These are phyloP conservation scores for Cladosporium sp. DNA, from an alignment of 2,329 filamentous ascomycete genomes.

Conservation along the genomic window DNA sequence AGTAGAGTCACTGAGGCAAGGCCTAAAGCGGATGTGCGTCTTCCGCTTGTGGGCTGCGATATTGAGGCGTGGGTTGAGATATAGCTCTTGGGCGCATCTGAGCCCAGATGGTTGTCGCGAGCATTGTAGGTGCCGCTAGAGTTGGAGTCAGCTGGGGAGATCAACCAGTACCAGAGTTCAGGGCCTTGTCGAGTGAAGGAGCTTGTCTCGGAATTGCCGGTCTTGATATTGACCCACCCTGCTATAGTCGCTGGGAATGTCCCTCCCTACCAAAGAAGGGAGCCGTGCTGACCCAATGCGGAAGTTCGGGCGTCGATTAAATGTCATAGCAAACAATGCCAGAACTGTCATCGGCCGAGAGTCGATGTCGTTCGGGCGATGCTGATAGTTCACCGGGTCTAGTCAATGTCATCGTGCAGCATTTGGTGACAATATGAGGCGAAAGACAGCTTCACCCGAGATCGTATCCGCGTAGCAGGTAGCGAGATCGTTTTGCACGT, in stretches of 20 bases:
- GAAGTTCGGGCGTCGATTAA: no score
- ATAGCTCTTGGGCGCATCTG: background rate
- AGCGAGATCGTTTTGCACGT: no score
- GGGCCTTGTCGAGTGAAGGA: constrained; percentile 4
- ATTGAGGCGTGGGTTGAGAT: background rate
- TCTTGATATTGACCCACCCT: background rate
- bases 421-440: no score
- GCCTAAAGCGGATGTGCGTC: background rate
- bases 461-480: no score
- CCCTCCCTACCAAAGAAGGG: no score
- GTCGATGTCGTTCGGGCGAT: no score
- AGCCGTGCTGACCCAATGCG: background rate
- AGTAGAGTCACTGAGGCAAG: background rate
- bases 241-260: constrained; percentile 6
- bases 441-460: no score
- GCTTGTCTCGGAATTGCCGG: constrained; percentile 11
- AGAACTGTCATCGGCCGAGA: no score
- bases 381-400: no score
- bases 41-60: background rate
- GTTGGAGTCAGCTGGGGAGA: constrained; percentile 1
- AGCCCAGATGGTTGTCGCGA: background rate
- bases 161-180: constrained; percentile 5
- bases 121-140: constrained; percentile 4
- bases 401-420: no score
- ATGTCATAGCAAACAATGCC: no score